Evolutionary conservation across 2,329 filamentous ascomycete genomes (phyloP), one percentile per base, ranked within the genome.

Genomic region (Aspergillus latus): DNA sequence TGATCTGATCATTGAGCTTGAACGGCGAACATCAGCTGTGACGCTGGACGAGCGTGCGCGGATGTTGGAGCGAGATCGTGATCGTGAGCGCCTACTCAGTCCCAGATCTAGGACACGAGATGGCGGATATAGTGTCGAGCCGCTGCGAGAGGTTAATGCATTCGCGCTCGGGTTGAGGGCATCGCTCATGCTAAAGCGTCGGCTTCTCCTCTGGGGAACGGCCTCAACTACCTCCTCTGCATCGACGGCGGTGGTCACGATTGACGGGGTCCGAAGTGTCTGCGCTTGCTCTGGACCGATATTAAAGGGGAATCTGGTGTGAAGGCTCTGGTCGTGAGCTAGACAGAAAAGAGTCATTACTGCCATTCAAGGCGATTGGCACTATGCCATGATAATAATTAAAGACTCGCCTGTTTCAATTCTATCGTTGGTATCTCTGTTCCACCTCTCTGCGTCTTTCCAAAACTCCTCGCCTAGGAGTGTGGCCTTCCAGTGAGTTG

Each of bases 101-200:
- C 39, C 9, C 3, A 58, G n/a, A 16, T 61, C 52, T 9, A 58
- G 16, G 4, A 57, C 36, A 43, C 54, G 56, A 40, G 48, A 34
- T 9, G 47, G 30, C 28, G 52, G 16, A 11, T 40, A 26, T 28
- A 43, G 28, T 13, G 21, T 29, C 9, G 29, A 30, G 11, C 16
- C 28, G 29, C 29, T 37, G 21, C 29, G 45, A 16, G 11, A 28
- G 10, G 48, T 42, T 9, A 52, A 44, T 7, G 52, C 26, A 29
- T 43, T 60, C 13, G 54, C 26, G 8, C 32, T 36, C 13, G 56
- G 16, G 8, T 32, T 32, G 4, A 62, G 46, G 15, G 57, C 60
- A 40, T 70, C 68, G 52, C 55, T 66, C 60, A 70, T 66, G 59
- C 68, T 70, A 52, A 63, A 64, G 8, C 65, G 67, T 26, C 68